Conservation (phyloP, 345 rosid species). For the Kandelia obovata region DNA sequence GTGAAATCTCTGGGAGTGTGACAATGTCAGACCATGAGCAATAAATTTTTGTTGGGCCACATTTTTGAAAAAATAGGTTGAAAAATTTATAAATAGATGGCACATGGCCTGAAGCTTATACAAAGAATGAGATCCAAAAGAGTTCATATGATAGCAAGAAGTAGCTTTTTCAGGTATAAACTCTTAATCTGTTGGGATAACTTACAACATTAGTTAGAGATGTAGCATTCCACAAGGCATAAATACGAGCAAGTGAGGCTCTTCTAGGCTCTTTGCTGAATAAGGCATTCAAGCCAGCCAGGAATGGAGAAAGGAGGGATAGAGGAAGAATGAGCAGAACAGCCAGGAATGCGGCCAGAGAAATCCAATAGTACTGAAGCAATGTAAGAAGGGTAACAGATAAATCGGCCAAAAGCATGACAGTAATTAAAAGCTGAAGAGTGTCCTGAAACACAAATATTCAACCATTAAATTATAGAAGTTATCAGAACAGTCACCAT, state of each 20-base stretch:
- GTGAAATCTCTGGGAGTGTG: neutral
- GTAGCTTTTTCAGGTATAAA: neutral
- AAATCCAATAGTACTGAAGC: slow-evolving; percentile 90
- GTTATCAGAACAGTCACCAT: slow-evolving; percentile 3
- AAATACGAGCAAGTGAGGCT: slow-evolving; percentile 86
- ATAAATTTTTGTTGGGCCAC: no score
- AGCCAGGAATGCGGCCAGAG: slow-evolving; percentile 79
- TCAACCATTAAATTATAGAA: slow-evolving; percentile 7
- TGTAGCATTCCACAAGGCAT: slow-evolving; percentile 84
- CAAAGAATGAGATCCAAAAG: neutral
- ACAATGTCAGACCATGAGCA: neutral
- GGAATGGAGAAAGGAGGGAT: slow-evolving; percentile 84
- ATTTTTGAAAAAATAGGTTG: no score
- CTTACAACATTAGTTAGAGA: slow-evolving; percentile 90
- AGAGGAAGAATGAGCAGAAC: slow-evolving; percentile 89
- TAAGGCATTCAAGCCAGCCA: slow-evolving; percentile 92
- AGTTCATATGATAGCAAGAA: neutral
- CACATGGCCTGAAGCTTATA: neutral
- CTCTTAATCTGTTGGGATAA: slow-evolving; percentile 6
- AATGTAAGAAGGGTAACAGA: slow-evolving; percentile 76
- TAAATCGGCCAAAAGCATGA: slow-evolving; percentile 85
- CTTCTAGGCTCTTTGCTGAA: slow-evolving; percentile 89
- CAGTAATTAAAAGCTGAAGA: slow-evolving; percentile 68
- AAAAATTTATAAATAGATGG: neutral
- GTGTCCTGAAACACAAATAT: slow-evolving; percentile 60